Conservation (phyloP, 2,329 filamentous ascomycete species). For the Mariannaea elegans region DNA sequence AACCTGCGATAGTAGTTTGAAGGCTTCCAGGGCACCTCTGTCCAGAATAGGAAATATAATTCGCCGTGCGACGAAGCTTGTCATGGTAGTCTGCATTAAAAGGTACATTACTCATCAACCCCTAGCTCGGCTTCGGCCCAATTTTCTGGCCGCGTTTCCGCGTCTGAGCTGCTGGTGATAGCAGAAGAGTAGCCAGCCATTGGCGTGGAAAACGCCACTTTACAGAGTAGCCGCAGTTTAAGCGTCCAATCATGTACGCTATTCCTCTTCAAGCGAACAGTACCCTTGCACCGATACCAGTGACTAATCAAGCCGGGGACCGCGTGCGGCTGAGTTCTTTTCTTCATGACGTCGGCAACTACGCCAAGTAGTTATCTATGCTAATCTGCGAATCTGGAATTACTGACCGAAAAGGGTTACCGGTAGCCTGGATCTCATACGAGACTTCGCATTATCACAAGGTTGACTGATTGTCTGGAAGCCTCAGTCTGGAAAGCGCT, state of each 20-base stretch:
- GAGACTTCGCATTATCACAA: too few relatives aligned
- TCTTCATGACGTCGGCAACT: background rate
- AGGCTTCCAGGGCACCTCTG: slow-evolving; percentile 4
- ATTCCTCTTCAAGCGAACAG: slow-evolving; percentile 9
- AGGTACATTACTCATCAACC: background rate
- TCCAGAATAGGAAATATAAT: slow-evolving; percentile 3
- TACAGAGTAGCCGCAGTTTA: too few relatives aligned
- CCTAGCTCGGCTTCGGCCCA: background rate
- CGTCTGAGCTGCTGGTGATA: background rate
- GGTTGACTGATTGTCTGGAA: too few relatives aligned
- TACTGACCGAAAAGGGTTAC: background rate
- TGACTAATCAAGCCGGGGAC: background rate
- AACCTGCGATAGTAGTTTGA: background rate
- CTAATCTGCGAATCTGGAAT: background rate
- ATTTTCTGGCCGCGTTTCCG: background rate
- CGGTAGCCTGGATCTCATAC: slow-evolving; percentile 4
- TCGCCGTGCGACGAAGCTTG: background rate
- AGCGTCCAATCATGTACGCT: background rate
- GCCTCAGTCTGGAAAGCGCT: background rate
- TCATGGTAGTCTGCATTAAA: background rate
- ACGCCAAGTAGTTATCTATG: background rate
- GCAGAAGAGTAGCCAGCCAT: background rate
- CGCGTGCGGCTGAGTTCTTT: background rate
- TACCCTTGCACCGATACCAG: background rate
- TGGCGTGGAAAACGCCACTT: background rate